phyloP scores from a whole-genome alignment of 164 flowering plant species.

The Litsea cubeba region DNA sequence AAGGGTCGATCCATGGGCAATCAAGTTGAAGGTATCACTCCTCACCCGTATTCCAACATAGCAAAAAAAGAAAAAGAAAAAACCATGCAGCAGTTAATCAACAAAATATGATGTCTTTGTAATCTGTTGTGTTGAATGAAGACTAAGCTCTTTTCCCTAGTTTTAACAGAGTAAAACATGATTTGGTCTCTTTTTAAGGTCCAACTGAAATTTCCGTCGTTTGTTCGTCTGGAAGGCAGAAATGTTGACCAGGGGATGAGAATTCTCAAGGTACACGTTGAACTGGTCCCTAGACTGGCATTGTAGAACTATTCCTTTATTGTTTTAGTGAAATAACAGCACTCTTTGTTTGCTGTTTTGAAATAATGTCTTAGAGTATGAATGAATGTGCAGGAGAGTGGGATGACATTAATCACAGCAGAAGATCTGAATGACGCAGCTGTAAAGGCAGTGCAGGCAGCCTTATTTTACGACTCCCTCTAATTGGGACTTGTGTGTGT shows the following conservation, averaged over 20 bases:
- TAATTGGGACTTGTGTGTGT: no score
- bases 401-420: conserved; percentile 78
- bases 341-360: no score
- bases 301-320: background rate
- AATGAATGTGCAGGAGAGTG: conserved; percentile 49
- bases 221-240: conserved; percentile 96
- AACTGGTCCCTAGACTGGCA: background rate
- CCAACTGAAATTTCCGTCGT: conserved; percentile 76
- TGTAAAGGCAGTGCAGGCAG: conserved; percentile 86
- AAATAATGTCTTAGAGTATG: no score
- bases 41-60: no score
- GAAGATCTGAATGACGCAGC: conserved; percentile 97
- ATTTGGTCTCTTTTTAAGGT: conserved; percentile 41
- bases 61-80: no score
- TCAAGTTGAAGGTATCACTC: no score
- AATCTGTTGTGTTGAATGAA: background rate
- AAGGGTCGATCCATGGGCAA: no score
- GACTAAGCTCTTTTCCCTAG: background rate
- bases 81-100: no score
- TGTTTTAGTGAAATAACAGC: background rate
- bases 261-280: conserved; percentile 70
- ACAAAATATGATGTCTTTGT: no score
- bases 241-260: conserved; percentile 96
- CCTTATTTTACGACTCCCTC: background rate
- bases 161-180: background rate